Conservation (phyloP, 768 basidiomycete species). For the Pulveroboletus frians region DNA sequence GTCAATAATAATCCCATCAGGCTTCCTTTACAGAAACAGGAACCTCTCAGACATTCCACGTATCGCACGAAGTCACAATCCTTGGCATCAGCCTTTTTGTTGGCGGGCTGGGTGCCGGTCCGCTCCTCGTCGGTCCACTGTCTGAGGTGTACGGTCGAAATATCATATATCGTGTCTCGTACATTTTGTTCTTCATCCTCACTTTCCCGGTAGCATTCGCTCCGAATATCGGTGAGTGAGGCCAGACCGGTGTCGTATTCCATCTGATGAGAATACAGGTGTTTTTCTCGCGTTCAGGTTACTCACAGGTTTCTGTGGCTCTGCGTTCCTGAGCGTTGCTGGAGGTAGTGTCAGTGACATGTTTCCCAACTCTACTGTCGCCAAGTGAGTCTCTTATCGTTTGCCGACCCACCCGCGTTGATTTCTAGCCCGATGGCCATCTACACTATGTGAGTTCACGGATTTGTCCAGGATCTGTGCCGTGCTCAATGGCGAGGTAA, state of each 20-base stretch:
- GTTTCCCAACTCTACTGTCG: constrained; percentile 51
- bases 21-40: constrained; percentile 60
- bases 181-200: constrained; percentile 53
- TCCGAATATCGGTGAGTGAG: constrained; percentile 47
- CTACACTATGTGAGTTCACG: constrained; percentile 37
- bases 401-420: constrained; percentile 1
- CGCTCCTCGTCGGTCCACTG: constrained; percentile 37
- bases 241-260: not conserved
- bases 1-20: constrained; percentile 26
- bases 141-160: constrained; percentile 49
- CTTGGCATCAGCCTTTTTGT: constrained; percentile 46
- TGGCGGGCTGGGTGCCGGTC: constrained; percentile 32
- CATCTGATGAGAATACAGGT: constrained; percentile 28
- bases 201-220: constrained; percentile 74
- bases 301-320: constrained; percentile 48
- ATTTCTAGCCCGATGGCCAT: constrained; percentile 49
- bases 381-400: constrained; percentile 40
- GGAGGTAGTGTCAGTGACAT: constrained; percentile 59
- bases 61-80: constrained; percentile 48
- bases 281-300: constrained; percentile 61
- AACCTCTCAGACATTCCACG: constrained; percentile 47
- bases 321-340: constrained; percentile 57
- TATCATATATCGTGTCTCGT: constrained; percentile 58
- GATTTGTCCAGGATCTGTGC: not conserved
- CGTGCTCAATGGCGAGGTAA: constrained; percentile 6